Conservation (phyloP, 768 basidiomycete genomes). For the Suillus cothurnatus region DNA sequence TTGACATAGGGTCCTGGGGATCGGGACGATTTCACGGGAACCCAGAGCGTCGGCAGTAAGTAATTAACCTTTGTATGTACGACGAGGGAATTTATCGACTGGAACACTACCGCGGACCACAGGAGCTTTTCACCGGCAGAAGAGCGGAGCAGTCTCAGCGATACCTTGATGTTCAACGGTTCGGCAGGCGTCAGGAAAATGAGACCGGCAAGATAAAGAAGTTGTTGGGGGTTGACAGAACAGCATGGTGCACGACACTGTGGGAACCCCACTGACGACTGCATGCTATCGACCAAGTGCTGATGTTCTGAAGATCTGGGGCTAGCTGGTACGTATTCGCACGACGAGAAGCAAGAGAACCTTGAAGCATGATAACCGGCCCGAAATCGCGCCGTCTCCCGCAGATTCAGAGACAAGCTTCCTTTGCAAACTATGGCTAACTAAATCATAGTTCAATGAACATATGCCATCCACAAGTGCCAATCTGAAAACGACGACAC, state of each 20-base stretch:
- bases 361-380: background rate
- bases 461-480: background rate
- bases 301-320: background rate
- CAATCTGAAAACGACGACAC: background rate
- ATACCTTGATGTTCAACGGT: background rate
- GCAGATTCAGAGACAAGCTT: background rate
- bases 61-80: background rate
- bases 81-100: background rate
- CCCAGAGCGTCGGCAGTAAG: background rate
- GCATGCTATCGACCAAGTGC: too few species aligned
- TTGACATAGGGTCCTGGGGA: background rate
- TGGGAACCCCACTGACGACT: background rate
- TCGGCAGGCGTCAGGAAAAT: background rate
- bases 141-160: background rate
- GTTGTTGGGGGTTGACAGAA: slow-evolving; percentile 6
- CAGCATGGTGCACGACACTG: background rate
- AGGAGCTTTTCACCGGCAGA: background rate
- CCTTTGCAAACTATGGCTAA: background rate
- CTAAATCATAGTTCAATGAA: background rate
- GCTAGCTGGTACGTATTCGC: background rate
- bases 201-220: background rate
- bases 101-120: background rate
- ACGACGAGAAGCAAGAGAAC: background rate
- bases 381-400: background rate
- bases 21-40: too few species aligned